Evolutionary conservation across 257 asterid genomes (phyloP).

Genomic region (Perilla frutescens): DNA sequence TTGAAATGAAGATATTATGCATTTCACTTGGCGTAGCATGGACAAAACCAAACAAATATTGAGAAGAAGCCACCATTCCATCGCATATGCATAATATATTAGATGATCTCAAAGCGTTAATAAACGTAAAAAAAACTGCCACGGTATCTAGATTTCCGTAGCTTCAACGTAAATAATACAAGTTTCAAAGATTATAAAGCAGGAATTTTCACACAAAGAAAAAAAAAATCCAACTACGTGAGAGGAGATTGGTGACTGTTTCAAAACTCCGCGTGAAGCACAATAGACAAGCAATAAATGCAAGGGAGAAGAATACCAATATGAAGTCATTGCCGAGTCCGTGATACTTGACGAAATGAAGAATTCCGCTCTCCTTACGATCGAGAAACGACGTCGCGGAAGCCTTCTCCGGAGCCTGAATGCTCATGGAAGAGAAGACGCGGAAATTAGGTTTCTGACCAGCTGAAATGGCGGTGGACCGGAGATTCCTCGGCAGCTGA

Average conservation of each 20-base stretch:
- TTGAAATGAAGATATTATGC: neutral
- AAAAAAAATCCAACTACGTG: neutral
- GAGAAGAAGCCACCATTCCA: neutral
- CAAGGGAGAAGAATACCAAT: conserved; percentile 48
- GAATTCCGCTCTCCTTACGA: conserved; percentile 59
- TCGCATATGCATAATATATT: neutral
- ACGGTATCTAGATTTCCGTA: neutral
- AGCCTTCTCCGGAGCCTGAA: conserved; percentile 44
- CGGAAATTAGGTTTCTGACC: conserved; percentile 44
- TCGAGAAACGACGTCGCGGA: conserved; percentile 61
- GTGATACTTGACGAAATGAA: conserved; percentile 85
- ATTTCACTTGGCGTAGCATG: neutral
- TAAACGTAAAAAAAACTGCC: neutral
- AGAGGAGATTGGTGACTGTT: too few relatives aligned
- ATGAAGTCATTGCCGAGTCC: conserved; percentile 93
- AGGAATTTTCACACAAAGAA: neutral
- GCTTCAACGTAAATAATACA: neutral
- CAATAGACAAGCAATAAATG: neutral
- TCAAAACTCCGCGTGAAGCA: too few relatives aligned
- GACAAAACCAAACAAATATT: neutral
- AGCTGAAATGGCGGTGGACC: conserved; percentile 28
- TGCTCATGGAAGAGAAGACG: conserved; percentile 51
- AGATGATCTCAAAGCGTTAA: neutral
- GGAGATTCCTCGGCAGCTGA: conserved; percentile 39
- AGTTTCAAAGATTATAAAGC: neutral